A percentile compares a stretch with the other conserved stretches of the same genome.
Evolutionary conservation across 192 early-diverging fungal genomes (phyloP).

Genomic region (Backusella psychrophila): DNA sequence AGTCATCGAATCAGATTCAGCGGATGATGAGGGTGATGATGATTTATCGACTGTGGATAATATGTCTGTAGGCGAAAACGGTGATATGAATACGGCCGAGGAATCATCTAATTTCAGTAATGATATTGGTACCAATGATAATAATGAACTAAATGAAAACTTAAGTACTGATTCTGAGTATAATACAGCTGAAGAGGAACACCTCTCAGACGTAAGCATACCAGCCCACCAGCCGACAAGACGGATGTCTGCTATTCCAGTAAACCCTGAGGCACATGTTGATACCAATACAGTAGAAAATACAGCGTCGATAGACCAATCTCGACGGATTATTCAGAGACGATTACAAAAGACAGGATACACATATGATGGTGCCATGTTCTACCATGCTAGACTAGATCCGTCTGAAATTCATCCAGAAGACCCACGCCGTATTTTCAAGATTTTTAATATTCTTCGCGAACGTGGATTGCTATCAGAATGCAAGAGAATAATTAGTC

Average conservation of each 20-base stretch:
- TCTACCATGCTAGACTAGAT: conserved; percentile 59
- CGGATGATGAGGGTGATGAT: background rate
- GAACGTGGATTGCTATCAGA: conserved; percentile 42
- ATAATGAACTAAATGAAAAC: background rate
- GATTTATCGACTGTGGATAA: background rate
- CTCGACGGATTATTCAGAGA: background rate
- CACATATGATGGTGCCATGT: conserved; percentile 62
- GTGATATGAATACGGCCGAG: background rate
- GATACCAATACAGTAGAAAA: background rate
- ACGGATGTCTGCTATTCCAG: background rate
- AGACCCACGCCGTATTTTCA: conserved; percentile 70
- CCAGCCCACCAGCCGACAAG: background rate
- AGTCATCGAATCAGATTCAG: background rate
- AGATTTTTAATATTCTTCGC: conserved; percentile 57
- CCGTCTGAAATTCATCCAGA: conserved; percentile 71
- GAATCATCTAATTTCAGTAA: background rate
- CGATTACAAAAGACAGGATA: conserved; percentile 40
- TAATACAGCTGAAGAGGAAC: background rate
- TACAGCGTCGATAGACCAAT: background rate
- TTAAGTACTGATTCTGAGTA: background rate
- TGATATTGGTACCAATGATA: background rate
- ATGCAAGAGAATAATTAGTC: conserved; percentile 41
- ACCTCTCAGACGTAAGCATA: background rate
- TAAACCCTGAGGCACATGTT: background rate
- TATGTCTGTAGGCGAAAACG: background rate